Evolutionary conservation across 306 rosid species (phyloP).

Genomic region (Quercus gilva): DNA sequence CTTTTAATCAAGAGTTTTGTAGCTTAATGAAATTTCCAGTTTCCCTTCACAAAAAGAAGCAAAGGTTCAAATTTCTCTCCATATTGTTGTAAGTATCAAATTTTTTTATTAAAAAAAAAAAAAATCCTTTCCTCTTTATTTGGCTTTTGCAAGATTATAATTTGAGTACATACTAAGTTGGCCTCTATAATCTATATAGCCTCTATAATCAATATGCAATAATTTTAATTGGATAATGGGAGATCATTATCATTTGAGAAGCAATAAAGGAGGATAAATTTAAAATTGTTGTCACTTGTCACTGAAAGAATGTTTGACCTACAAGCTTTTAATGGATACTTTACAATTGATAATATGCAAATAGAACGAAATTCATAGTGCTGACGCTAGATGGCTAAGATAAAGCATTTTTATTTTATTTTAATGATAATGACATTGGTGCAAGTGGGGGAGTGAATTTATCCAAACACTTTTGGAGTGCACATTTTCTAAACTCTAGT

Average conservation of each 20-base stretch:
- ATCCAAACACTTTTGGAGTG: neutral
- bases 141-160: neutral
- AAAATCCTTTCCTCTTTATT: too few species aligned
- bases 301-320: neutral
- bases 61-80: too few species aligned
- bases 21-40: too few species aligned
- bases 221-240: neutral
- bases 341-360: neutral
- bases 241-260: neutral
- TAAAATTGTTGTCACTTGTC: too few species aligned
- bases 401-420: neutral
- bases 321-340: neutral
- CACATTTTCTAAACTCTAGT: neutral
- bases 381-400: neutral
- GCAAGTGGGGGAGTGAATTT: neutral
- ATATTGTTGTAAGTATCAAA: too few species aligned
- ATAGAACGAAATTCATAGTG: neutral
- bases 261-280: neutral
- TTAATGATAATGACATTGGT: neutral
- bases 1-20: too few species aligned
- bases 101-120: too few species aligned
- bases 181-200: neutral
- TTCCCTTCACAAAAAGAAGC: too few species aligned
- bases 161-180: neutral
- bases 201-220: neutral